phyloP scores from a whole-genome alignment of 1,139 yeast species.

The Kodamaea derodonti region DNA sequence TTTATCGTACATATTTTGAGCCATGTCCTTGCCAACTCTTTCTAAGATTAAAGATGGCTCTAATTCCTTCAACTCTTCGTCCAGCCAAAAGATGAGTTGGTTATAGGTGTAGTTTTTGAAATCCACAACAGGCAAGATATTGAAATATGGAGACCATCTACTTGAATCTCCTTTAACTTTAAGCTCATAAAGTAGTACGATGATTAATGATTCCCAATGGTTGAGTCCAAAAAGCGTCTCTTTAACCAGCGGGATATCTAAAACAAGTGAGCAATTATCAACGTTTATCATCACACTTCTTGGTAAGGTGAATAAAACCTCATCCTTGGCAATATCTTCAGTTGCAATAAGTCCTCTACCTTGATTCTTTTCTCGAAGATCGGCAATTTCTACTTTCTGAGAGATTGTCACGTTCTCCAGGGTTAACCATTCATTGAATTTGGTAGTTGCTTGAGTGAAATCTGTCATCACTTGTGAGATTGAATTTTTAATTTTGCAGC shows the following conservation, averaged over 20 bases:
- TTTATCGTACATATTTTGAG: slow-evolving; percentile 53
- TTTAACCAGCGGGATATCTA: slow-evolving; percentile 27
- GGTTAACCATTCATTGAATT: slow-evolving; percentile 53
- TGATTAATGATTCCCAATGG: slow-evolving; percentile 77
- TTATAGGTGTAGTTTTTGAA: slow-evolving; percentile 39
- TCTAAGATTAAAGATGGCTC: slow-evolving; percentile 67
- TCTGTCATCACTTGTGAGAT: slow-evolving; percentile 3
- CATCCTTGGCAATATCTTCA: slow-evolving; percentile 55
- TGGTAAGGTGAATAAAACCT: slow-evolving; percentile 68
- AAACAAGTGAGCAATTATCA: slow-evolving; percentile 48
- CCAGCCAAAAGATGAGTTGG: slow-evolving; percentile 78
- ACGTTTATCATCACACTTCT: slow-evolving; percentile 53
- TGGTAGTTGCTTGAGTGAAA: slow-evolving; percentile 27
- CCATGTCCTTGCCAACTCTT: slow-evolving; percentile 68
- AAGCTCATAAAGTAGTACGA: slow-evolving; percentile 60
- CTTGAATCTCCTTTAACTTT: slow-evolving; percentile 39
- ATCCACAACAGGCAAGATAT: slow-evolving; percentile 57
- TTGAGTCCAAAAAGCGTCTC: slow-evolving; percentile 41
- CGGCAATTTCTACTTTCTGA: slow-evolving; percentile 54
- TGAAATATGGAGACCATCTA: slow-evolving; percentile 67
- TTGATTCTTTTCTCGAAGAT: slow-evolving; percentile 53
- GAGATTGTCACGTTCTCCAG: slow-evolving; percentile 45
- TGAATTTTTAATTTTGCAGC: too few relatives aligned
- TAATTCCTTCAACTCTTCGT: slow-evolving; percentile 46
- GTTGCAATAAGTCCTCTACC: slow-evolving; percentile 78